These are phyloP conservation scores for Plasmodium sp. DNA, from an alignment of 169 alveolate species.

Conservation along the genomic window DNA sequence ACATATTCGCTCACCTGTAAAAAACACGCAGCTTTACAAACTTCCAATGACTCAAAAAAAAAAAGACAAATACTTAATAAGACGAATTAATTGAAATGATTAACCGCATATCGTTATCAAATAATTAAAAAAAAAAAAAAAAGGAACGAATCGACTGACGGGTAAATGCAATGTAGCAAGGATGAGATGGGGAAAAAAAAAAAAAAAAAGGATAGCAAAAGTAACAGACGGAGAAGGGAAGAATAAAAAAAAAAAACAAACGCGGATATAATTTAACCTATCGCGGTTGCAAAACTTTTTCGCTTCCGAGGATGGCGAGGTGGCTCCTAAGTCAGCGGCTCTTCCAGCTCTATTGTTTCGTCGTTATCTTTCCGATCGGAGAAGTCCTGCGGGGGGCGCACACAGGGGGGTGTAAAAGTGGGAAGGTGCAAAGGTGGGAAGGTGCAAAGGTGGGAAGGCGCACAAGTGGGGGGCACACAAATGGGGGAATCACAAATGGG, in stretches of 20 bases:
- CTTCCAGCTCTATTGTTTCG: constrained; percentile 45
- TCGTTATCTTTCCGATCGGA: constrained; percentile 68
- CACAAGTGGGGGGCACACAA: no score
- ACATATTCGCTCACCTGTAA: neutral
- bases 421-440: neutral
- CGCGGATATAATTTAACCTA: neutral
- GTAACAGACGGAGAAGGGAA: neutral
- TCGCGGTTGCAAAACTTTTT: neutral
- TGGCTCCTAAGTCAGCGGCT: constrained; percentile 27
- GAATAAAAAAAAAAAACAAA: neutral
- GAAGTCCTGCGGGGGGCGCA: constrained; percentile 30
- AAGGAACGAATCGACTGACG: neutral
- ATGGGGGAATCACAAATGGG: neutral
- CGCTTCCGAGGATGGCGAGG: neutral
- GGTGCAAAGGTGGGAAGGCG: neutral
- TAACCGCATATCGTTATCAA: neutral
- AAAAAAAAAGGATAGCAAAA: neutral
- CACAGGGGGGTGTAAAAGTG: neutral
- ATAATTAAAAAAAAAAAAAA: neutral
- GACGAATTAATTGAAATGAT: neutral
- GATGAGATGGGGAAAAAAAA: neutral
- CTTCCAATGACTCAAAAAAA: neutral
- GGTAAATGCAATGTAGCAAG: neutral
- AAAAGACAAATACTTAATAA: neutral
- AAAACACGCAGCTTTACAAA: neutral